A percentile compares a stretch with the other conserved stretches of the same genome.
Conservation (phyloP, 495 filamentous ascomycete species). For the Lepidopterella palustris region DNA sequence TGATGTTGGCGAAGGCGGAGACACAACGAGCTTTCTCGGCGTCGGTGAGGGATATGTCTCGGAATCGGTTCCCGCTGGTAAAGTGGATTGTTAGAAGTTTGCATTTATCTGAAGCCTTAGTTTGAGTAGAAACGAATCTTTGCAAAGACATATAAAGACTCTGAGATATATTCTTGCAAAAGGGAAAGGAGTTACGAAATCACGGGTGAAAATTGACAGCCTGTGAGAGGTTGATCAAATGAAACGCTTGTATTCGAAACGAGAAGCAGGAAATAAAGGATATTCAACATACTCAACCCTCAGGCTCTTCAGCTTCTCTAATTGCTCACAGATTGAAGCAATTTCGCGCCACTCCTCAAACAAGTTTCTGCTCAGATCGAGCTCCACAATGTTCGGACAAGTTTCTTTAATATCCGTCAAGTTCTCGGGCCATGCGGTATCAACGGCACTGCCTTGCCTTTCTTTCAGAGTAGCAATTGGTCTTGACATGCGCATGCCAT, state of each 20-base stretch:
- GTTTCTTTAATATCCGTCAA: conserved; percentile 20
- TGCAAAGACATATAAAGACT: too few relatives aligned
- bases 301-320: conserved; percentile 57
- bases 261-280: background rate
- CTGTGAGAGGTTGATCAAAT: too few relatives aligned
- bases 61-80: conserved; percentile 73
- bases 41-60: conserved; percentile 37
- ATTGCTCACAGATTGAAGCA: conserved; percentile 58
- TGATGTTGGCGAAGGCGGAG: conserved; percentile 52
- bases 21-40: conserved; percentile 32
- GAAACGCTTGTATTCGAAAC: too few relatives aligned
- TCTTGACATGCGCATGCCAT: conserved; percentile 57
- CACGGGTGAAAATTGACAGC: too few relatives aligned
- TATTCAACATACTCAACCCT: conserved; percentile 69
- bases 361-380: conserved; percentile 83
- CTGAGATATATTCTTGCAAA: too few relatives aligned
- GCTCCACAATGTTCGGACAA: conserved; percentile 59
- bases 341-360: conserved; percentile 61
- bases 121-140: too few relatives aligned
- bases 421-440: background rate
- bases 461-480: conserved; percentile 37
- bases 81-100: too few relatives aligned
- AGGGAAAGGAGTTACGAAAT: too few relatives aligned
- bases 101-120: too few relatives aligned
- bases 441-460: conserved; percentile 19